Evolutionary conservation across 306 rosid genomes (phyloP).

Genomic region (Casuarina glauca): DNA sequence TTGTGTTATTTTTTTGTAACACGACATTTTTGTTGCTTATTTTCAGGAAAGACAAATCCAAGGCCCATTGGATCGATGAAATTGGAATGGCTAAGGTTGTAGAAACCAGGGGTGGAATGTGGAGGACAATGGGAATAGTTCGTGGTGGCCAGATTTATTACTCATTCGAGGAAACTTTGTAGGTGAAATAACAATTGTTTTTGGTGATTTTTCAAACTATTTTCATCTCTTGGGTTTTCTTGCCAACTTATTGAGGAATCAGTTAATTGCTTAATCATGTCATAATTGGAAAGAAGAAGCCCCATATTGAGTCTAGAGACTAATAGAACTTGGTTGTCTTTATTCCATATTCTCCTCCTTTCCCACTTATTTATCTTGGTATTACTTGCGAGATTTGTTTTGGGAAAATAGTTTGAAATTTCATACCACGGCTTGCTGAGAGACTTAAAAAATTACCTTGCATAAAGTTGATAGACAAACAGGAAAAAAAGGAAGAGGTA

Average conservation of each 20-base stretch:
- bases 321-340: background rate
- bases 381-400: background rate
- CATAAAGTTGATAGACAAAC: background rate
- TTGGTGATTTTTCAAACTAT: background rate
- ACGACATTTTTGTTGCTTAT: background rate
- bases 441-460: background rate
- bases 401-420: background rate
- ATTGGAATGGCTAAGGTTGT: conserved; percentile 66
- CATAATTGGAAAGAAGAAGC: background rate
- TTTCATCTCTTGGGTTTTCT: background rate
- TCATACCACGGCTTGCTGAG: background rate
- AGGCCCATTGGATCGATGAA: conserved; percentile 56
- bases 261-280: background rate
- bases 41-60: conserved; percentile 51
- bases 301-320: background rate
- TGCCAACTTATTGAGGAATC: background rate
- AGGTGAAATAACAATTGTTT: conserved; percentile 39
- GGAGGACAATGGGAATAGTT: conserved; percentile 72
- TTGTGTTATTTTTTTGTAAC: background rate
- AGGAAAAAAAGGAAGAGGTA: background rate
- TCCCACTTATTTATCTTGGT: background rate
- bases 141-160: conserved; percentile 55
- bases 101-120: conserved; percentile 62
- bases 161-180: conserved; percentile 78
- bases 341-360: background rate